A percentile compares a stretch with the other conserved stretches of the same genome.
phyloP scores from a whole-genome alignment of 352 stramenopile species.

The Pythium scleroteichum region DNA sequence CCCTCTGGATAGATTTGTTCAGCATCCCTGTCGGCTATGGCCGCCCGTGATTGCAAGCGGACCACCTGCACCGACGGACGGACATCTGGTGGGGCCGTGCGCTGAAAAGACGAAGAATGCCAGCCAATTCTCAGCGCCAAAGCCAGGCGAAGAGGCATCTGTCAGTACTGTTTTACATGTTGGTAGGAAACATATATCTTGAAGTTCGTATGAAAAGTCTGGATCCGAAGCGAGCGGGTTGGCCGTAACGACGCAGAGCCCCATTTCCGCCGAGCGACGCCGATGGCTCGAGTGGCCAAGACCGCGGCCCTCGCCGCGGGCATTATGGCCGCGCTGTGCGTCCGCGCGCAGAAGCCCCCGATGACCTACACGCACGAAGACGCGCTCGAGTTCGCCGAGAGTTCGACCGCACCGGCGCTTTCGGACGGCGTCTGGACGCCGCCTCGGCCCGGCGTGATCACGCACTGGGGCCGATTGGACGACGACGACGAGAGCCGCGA shows the following conservation, averaged over 20 bases:
- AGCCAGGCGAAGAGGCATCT: constrained; percentile 3
- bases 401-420: neutral
- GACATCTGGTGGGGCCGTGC: too few relatives aligned
- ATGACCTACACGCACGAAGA: constrained; percentile 25
- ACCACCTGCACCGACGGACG: too few relatives aligned
- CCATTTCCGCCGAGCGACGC: neutral
- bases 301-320: neutral
- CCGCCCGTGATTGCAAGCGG: too few relatives aligned
- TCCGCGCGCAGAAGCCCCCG: constrained; percentile 13
- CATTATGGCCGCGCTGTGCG: neutral
- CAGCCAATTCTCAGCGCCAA: constrained; percentile 4
- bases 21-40: too few relatives aligned
- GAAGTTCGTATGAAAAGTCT: constrained; percentile 13
- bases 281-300: neutral
- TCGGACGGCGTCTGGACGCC: constrained; percentile 6
- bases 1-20: too few relatives aligned
- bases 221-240: neutral
- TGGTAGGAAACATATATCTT: constrained; percentile 19
- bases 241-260: neutral
- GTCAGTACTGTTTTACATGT: constrained; percentile 19
- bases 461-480: constrained; percentile 21
- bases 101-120: too few relatives aligned
- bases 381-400: constrained; percentile 21
- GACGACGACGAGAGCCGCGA: neutral
- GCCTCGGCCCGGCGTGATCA: constrained; percentile 2